Evolutionary conservation across 2,329 filamentous ascomycete genomes (phyloP).

Genomic region (Fusarium duplospermum): DNA sequence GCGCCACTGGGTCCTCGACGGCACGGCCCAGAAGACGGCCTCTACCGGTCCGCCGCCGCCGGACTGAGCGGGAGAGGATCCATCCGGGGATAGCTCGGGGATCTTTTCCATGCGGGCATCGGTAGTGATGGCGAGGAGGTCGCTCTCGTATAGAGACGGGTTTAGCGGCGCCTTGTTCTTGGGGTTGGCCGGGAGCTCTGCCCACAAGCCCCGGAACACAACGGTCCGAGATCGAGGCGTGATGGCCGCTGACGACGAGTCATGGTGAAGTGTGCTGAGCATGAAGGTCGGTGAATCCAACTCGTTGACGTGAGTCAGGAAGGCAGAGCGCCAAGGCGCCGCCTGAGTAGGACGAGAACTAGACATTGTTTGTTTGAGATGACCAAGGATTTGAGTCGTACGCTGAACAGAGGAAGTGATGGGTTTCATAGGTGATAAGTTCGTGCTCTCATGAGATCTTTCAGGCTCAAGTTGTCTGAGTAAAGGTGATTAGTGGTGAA

Average conservation of each 20-base stretch:
- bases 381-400: conserved; percentile 43
- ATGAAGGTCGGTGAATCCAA: conserved; percentile 63
- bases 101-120: conserved; percentile 90
- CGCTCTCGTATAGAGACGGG: conserved; percentile 75
- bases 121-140: conserved; percentile 86
- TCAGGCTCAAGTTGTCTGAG: background rate
- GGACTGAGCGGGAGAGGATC: conserved; percentile 53
- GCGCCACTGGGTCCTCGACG: conserved; percentile 83
- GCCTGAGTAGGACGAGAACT: conserved; percentile 40
- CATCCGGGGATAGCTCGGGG: conserved; percentile 69
- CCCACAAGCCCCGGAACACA: conserved; percentile 88
- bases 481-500: conserved; percentile 10
- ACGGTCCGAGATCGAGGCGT: conserved; percentile 78
- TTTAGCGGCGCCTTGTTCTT: conserved; percentile 81
- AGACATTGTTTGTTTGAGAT: conserved; percentile 46
- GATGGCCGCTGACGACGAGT: conserved; percentile 51
- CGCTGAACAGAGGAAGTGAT: conserved; percentile 34
- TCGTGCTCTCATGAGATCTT: background rate
- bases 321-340: conserved; percentile 65
- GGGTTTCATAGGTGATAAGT: conserved; percentile 32
- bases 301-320: conserved; percentile 62
- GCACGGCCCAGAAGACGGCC: conserved; percentile 83
- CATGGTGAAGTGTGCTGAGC: conserved; percentile 62
- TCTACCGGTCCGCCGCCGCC: conserved; percentile 80
- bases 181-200: conserved; percentile 75